These are phyloP conservation scores for Hypoxylon sp. DNA, from an alignment of 2,329 filamentous ascomycete genomes.

Conservation along the genomic window DNA sequence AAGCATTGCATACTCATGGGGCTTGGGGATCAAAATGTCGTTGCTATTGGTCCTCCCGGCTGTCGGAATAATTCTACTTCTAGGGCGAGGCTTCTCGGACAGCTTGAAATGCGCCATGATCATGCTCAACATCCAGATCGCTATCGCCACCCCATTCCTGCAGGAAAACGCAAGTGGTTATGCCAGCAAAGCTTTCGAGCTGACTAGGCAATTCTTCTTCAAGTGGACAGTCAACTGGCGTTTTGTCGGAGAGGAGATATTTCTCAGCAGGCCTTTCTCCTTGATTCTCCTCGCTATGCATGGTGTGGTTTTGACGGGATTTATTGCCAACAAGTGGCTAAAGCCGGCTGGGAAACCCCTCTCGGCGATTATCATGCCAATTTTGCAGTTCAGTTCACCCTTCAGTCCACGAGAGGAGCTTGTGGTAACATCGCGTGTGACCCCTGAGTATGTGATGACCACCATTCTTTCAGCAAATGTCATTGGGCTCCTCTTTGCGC, in stretches of 20 bases:
- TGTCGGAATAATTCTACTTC: slow-evolving; percentile 80
- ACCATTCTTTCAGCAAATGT: slow-evolving; percentile 82
- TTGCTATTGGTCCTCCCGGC: slow-evolving; percentile 86
- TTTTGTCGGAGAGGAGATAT: slow-evolving; percentile 87
- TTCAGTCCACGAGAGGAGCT: slow-evolving; percentile 68
- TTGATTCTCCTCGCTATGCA: slow-evolving; percentile 76
- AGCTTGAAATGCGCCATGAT: slow-evolving; percentile 78
- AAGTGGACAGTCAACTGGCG: slow-evolving; percentile 99
- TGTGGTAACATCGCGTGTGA: slow-evolving; percentile 70
- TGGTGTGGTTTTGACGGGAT: slow-evolving; percentile 73
- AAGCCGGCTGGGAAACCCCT: slow-evolving; percentile 74
- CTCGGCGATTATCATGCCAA: slow-evolving; percentile 64
- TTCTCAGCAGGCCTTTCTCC: slow-evolving; percentile 79
- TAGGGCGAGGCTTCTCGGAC: slow-evolving; percentile 76
- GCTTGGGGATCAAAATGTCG: slow-evolving; percentile 96
- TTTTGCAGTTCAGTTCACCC: slow-evolving; percentile 62
- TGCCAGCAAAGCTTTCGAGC: slow-evolving; percentile 86
- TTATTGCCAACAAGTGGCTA: slow-evolving; percentile 79
- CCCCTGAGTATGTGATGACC: slow-evolving; percentile 81
- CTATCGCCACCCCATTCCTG: slow-evolving; percentile 77
- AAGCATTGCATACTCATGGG: slow-evolving; percentile 80
- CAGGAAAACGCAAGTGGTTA: slow-evolving; percentile 78
- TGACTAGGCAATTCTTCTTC: slow-evolving; percentile 92
- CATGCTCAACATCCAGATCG: slow-evolving; percentile 83
- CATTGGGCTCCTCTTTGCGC: slow-evolving; percentile 86